Conservation (phyloP, 1,284 basidiomycete genomes). For the Sphagnurus paluster region DNA sequence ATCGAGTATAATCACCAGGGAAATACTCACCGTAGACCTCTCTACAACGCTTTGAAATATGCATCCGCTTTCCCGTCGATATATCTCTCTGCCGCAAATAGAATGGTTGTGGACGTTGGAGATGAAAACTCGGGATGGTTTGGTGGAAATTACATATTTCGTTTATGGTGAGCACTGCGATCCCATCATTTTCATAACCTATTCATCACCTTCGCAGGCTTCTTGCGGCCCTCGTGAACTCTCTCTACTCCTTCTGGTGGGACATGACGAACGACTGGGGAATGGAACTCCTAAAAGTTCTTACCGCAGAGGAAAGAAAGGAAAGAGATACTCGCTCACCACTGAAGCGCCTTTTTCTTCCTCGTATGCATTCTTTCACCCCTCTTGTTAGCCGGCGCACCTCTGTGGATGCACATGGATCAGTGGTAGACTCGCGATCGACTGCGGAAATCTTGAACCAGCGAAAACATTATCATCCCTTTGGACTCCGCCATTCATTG, state of each 20-base stretch:
- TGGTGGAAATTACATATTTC: slow-evolving; percentile 77
- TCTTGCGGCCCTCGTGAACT: slow-evolving; percentile 84
- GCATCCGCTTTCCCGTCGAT: slow-evolving; percentile 98
- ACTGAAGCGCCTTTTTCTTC: slow-evolving; percentile 43
- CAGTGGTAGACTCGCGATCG: slow-evolving; percentile 11
- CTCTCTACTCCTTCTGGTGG: slow-evolving; percentile 98
- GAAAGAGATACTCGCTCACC: slow-evolving; percentile 28
- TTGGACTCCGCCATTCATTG: slow-evolving; percentile 70
- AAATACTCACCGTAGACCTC: slow-evolving; percentile 68
- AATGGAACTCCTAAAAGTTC: slow-evolving; percentile 65
- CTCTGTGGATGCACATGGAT: slow-evolving; percentile 31
- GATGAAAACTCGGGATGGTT: slow-evolving; percentile 60
- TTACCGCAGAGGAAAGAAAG: slow-evolving; percentile 16
- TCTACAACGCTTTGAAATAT: slow-evolving; percentile 97
- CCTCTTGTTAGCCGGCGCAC: slow-evolving; percentile 22
- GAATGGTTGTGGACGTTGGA: slow-evolving; percentile 60
- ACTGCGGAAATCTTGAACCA: slow-evolving; percentile 18
- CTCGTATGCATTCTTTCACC: slow-evolving; percentile 44
- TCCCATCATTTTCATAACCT: slow-evolving; percentile 2
- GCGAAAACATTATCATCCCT: slow-evolving; percentile 46
- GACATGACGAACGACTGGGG: slow-evolving; percentile 99
- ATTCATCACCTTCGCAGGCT: slow-evolving; percentile 56
- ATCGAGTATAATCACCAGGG: slow-evolving; percentile 78
- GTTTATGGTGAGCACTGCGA: slow-evolving; percentile 66
- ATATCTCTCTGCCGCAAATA: slow-evolving; percentile 86